These are phyloP conservation scores for Claviceps monticola DNA, from an alignment of 2,329 filamentous ascomycete genomes.

Conservation along the genomic window DNA sequence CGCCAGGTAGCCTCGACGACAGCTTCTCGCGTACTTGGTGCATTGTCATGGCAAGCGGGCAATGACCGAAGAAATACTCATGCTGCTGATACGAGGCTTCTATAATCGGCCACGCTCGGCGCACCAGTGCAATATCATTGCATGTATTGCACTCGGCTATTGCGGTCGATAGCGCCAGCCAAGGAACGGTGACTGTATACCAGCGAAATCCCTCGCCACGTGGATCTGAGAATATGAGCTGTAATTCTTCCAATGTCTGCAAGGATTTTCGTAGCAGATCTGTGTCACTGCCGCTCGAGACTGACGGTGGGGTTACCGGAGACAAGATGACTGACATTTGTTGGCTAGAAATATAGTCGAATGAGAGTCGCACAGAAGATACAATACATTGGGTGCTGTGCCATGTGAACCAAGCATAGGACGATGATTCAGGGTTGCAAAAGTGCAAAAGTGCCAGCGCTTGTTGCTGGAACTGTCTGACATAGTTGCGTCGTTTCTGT, in stretches of 20 bases:
- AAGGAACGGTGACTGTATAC: conserved; percentile 5
- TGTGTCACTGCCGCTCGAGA: neutral
- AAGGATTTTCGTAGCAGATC: conserved; percentile 2
- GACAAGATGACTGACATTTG: neutral
- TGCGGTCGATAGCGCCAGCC: conserved; percentile 6
- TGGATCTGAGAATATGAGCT: conserved; percentile 6
- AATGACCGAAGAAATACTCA: neutral
- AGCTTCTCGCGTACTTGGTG: neutral
- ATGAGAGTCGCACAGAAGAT: conserved; percentile 3
- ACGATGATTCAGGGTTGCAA: conserved; percentile 7
- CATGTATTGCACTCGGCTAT: conserved; percentile 7
- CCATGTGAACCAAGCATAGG: conserved; percentile 8
- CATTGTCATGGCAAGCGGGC: neutral
- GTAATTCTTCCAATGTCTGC: conserved; percentile 3
- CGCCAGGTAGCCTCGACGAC: neutral
- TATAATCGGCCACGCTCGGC: conserved; percentile 5
- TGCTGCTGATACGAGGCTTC: conserved; percentile 6
- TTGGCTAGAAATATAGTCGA: conserved; percentile 1
- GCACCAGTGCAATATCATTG: conserved; percentile 2
- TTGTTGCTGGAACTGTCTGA: conserved; percentile 4
- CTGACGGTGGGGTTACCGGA: neutral
- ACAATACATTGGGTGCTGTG: conserved; percentile 8
- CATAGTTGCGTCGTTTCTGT: neutral
- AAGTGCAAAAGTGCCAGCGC: conserved; percentile 5
- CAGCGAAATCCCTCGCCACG: conserved; percentile 7